Evolutionary conservation across 2,329 filamentous ascomycete genomes (phyloP).

Genomic region (Curvularia lunata): DNA sequence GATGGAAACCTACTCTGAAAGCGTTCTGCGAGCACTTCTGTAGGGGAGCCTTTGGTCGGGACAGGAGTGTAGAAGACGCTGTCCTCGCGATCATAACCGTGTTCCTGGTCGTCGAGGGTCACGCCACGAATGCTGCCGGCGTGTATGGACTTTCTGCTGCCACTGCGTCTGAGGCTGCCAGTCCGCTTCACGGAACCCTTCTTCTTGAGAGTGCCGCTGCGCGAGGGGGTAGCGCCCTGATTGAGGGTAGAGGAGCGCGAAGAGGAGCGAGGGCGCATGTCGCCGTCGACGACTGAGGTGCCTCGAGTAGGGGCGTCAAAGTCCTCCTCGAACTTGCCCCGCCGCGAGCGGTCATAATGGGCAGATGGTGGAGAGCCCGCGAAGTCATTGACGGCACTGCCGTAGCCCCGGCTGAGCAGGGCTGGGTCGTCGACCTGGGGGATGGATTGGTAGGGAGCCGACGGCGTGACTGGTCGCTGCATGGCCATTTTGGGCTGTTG

Average conservation of each 20-base stretch:
- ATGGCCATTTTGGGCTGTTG: constrained; percentile 30
- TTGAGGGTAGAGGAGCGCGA: constrained; percentile 57
- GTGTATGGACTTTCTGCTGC: constrained; percentile 80
- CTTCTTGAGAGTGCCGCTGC: constrained; percentile 85
- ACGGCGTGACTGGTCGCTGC: constrained; percentile 30
- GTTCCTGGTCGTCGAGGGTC: constrained; percentile 72
- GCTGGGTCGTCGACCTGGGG: constrained; percentile 45
- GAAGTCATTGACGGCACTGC: constrained; percentile 47
- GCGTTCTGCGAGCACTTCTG: constrained; percentile 81
- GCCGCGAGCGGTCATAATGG: constrained; percentile 29
- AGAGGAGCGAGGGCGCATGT: constrained; percentile 65
- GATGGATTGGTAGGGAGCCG: constrained; percentile 45
- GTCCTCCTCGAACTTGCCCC: constrained; percentile 70
- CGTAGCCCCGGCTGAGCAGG: constrained; percentile 47
- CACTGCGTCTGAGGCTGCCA: constrained; percentile 76
- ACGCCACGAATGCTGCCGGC: constrained; percentile 88
- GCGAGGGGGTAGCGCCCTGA: constrained; percentile 58
- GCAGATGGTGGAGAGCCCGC: constrained; percentile 44
- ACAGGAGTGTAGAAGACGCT: constrained; percentile 91
- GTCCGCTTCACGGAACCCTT: constrained; percentile 77
- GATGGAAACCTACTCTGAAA: constrained; percentile 75
- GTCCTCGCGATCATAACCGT: constrained; percentile 68
- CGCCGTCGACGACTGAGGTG: constrained; percentile 66
- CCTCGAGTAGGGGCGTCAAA: constrained; percentile 73
- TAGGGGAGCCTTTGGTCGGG: constrained; percentile 84